Evolutionary conservation across 805 yeast species (phyloP).

Genomic region (Candida coquimbonensis): DNA sequence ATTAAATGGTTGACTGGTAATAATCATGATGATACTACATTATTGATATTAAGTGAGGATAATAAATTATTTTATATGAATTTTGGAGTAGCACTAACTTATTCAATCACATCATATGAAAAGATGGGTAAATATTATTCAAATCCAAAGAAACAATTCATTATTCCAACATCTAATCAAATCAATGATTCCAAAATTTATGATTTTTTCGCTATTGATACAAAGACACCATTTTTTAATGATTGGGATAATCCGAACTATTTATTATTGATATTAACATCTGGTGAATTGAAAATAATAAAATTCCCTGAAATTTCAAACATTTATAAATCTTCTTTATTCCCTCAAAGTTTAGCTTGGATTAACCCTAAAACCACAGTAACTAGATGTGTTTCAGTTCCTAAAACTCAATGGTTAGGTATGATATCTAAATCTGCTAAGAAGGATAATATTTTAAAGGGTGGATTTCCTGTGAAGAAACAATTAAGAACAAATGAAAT

Average conservation of each 20-base stretch:
- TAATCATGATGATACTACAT: conserved; percentile 74
- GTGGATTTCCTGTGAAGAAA: conserved; percentile 67
- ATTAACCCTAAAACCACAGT: conserved; percentile 64
- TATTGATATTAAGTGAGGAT: conserved; percentile 57
- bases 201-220: conserved; percentile 47
- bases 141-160: conserved; percentile 45
- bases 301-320: conserved; percentile 49
- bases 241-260: conserved; percentile 76
- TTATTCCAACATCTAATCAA: conserved; percentile 38
- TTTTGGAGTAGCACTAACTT: conserved; percentile 74
- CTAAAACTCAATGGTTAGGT: conserved; percentile 71
- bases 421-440: conserved; percentile 48
- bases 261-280: conserved; percentile 49
- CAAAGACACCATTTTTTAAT: conserved; percentile 64
- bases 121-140: conserved; percentile 76
- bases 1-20: conserved; percentile 73
- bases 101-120: conserved; percentile 75
- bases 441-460: conserved; percentile 49
- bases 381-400: conserved; percentile 48
- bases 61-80: conserved; percentile 52
- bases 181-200: conserved; percentile 38
- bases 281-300: conserved; percentile 60
- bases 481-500: conserved; percentile 38
- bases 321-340: conserved; percentile 45
- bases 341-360: conserved; percentile 81